These are phyloP conservation scores for Fusarium sp. DNA, from an alignment of 2,329 filamentous ascomycete genomes.

Conservation along the genomic window DNA sequence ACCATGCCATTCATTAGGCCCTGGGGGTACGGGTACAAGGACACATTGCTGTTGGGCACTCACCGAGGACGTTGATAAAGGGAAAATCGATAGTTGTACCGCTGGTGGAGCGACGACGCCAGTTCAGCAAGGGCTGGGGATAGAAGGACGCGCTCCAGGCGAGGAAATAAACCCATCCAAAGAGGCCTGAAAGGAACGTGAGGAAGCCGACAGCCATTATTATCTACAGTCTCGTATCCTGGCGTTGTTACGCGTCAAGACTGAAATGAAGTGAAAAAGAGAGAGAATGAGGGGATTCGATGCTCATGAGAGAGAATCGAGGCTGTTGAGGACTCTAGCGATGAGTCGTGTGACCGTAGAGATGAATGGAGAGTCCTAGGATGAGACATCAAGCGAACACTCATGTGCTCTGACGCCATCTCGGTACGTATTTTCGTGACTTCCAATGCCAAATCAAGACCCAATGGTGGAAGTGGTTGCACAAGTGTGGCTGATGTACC, in stretches of 20 bases:
- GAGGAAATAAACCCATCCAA: constrained; percentile 80
- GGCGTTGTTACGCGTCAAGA: not conserved
- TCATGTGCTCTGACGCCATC: constrained; percentile 39
- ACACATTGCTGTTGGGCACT: constrained; percentile 23
- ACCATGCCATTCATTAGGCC: constrained; percentile 14
- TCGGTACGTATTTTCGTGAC: constrained; percentile 19
- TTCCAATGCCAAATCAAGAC: not conserved
- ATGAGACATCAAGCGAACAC: not conserved
- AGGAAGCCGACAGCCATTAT: constrained; percentile 53
- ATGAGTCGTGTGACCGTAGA: constrained; percentile 25
- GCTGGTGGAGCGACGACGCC: constrained; percentile 76
- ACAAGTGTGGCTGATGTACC: constrained; percentile 29
- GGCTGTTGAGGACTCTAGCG: not conserved
- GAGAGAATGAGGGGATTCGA: not conserved
- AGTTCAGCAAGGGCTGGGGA: constrained; percentile 87
- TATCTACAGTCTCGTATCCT: not conserved
- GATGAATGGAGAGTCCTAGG: not conserved
- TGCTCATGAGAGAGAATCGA: not conserved
- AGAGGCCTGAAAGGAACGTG: constrained; percentile 63
- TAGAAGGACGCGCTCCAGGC: constrained; percentile 94
- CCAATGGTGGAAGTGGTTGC: not conserved
- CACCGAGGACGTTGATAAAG: constrained; percentile 73
- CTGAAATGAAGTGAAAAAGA: not conserved
- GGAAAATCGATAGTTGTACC: constrained; percentile 92
- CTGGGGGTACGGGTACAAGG: constrained; percentile 7